Conservation (phyloP, 495 filamentous ascomycete genomes). For the Aspergillus asperescens region DNA sequence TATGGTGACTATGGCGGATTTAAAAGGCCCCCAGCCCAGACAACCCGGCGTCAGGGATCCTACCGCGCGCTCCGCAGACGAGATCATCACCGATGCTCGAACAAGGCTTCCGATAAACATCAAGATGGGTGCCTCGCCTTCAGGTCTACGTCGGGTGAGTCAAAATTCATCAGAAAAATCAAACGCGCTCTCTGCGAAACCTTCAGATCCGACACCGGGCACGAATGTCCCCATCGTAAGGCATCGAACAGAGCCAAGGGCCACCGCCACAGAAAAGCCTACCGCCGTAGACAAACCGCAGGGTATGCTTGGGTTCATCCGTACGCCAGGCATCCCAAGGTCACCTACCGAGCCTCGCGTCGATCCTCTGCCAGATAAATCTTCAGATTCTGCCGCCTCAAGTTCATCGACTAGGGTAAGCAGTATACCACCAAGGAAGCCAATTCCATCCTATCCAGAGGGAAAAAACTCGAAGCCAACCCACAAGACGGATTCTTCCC, state of each 20-base stretch:
- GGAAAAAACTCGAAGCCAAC: background rate
- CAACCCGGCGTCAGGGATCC: conserved; percentile 1
- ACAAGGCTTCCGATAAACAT: conserved; percentile 29
- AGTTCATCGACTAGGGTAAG: conserved; percentile 3
- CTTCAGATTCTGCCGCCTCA: conserved; percentile 9
- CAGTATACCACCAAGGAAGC: conserved; percentile 1
- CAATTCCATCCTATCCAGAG: conserved; percentile 3
- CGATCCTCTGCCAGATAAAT: conserved; percentile 19
- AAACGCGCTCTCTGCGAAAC: conserved; percentile 18
- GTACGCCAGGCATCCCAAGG: conserved; percentile 30
- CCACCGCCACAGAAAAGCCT: conserved; percentile 12
- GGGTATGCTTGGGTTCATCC: conserved; percentile 42
- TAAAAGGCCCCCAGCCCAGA: conserved; percentile 10
- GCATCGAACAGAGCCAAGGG: conserved; percentile 8
- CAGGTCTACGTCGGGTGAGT: conserved; percentile 28
- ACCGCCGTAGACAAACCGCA: conserved; percentile 16
- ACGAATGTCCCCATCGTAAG: conserved; percentile 11
- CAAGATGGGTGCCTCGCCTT: conserved; percentile 30
- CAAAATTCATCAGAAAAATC: conserved; percentile 26
- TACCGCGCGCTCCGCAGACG: conserved; percentile 18
- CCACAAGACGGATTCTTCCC: background rate
- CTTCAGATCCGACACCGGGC: conserved; percentile 18
- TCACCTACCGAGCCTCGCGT: conserved; percentile 30
- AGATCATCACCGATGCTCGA: conserved; percentile 30
- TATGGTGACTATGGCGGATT: conserved; percentile 25